phyloP scores from a whole-genome alignment of 179 eudicot species.

The Silene coronaria region DNA sequence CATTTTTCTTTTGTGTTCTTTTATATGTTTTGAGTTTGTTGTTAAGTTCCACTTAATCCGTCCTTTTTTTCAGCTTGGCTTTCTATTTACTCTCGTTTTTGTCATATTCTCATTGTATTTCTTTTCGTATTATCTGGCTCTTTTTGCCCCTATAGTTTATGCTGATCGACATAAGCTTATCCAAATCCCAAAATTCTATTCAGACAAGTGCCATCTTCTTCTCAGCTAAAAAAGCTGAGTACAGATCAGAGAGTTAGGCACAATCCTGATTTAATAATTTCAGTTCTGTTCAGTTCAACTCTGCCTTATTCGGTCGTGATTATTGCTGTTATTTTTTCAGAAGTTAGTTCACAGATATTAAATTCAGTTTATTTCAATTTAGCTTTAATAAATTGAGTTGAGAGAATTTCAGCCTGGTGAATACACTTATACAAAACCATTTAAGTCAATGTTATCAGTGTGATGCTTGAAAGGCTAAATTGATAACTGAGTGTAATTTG shows the following conservation, averaged over 20 bases:
- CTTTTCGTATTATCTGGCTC: background rate
- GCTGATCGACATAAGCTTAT: background rate
- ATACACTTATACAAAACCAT: background rate
- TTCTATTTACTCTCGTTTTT: background rate
- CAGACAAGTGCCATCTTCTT: background rate
- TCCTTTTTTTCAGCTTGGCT: background rate
- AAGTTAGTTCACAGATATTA: background rate
- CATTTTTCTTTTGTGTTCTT: background rate
- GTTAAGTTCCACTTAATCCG: background rate
- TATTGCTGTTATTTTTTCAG: background rate
- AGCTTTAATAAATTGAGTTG: background rate
- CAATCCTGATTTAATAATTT: background rate
- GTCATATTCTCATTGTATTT: background rate
- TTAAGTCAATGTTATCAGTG: background rate
- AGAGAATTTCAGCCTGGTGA: background rate
- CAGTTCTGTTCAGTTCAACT: background rate
- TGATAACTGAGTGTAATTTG: background rate
- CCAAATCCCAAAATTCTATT: background rate
- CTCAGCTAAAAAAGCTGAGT: background rate
- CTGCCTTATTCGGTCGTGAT: background rate
- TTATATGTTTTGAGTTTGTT: background rate
- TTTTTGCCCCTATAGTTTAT: background rate
- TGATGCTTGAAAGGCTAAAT: background rate
- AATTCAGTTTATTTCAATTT: background rate
- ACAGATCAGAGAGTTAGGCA: no score